Base-by-base conservation (phyloP, 495 filamentous ascomycete genomes). In the Xylaria flabelliformis region DNA sequence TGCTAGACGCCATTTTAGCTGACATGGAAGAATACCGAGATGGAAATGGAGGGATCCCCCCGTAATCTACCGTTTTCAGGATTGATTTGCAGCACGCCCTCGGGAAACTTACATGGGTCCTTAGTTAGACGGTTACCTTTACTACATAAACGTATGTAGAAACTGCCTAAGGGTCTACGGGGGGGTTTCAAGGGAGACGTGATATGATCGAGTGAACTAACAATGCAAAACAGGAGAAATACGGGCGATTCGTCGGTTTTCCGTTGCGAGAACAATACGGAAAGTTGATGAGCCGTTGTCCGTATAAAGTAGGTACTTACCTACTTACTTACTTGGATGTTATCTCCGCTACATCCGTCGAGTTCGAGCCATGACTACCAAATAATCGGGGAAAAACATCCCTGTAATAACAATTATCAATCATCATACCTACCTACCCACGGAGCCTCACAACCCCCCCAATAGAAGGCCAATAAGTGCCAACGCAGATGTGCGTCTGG, bases 281-380 rank as follows among this genome's bases (percentile, higher is more conserved):
- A 26, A 13, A 29, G 26, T 55, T 3, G 5, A 21, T 29, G 51
- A 55, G 24, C 24, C 24, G 51, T 10, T 15, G 56, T n/a, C 32
- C 10, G 29, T 59, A 19, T 0, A n/a, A n/a, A 3, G 15, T 59
- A n/a, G 41, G 41, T 17, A 15, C n/a, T 46, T 5, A 19, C 19
- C 15, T 46, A 48, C 15, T 10, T 21, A 8, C 4, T 0, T n/a
- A 21, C 0, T 9, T 61, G 34, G 34, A 6, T 26, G 21, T 13
- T 51, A 66, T 39, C 32, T 9, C 64, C 64, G 64, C 19, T 66
- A 66, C 36, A 36, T 66, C 64, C 64, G 64, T 9, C 1, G 1
- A 26, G 32, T 32, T 12, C 2, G 24, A 36, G 17, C 24, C 64
- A 53, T 32, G 19, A 15, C 64, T 63, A 63, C 19, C 61, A 63